These are phyloP conservation scores for Mrakiaceae sp. DNA, from an alignment of 1,284 basidiomycete species.

Conservation along the genomic window DNA sequence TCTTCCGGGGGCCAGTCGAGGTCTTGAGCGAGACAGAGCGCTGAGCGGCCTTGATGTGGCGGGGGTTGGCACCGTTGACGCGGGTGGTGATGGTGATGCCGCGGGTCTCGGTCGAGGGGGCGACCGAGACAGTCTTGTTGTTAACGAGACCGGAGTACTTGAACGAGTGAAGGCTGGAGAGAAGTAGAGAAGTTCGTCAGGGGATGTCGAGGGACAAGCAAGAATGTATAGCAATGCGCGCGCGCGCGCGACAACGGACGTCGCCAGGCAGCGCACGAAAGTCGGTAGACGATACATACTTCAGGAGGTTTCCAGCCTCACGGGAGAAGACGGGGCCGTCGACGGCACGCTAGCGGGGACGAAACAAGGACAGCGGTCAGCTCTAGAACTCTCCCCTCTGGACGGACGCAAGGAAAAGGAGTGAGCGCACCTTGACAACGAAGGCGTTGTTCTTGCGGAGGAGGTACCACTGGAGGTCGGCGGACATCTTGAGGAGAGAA, in stretches of 20 bases:
- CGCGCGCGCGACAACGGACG: background rate
- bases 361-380: background rate
- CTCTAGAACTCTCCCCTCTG: background rate
- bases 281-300: constrained; percentile 24
- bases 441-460: constrained; percentile 78
- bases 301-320: constrained; percentile 75
- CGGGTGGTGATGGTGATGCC: constrained; percentile 53
- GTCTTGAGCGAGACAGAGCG: constrained; percentile 50
- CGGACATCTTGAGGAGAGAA: constrained; percentile 7
- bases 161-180: constrained; percentile 52
- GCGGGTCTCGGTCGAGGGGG: constrained; percentile 44
- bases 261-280: background rate
- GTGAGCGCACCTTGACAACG: constrained; percentile 49
- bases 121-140: constrained; percentile 55
- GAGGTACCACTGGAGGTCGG: constrained; percentile 76
- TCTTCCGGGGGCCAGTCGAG: constrained; percentile 61
- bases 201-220: background rate
- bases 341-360: constrained; percentile 34
- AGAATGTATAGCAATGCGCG: background rate
- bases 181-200: background rate
- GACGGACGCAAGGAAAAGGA: background rate
- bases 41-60: constrained; percentile 43
- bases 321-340: constrained; percentile 69
- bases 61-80: constrained; percentile 53
- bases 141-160: constrained; percentile 83